phyloP scores from a whole-genome alignment of 192 early-diverging fungal species.

The Diversispora epigaea region DNA sequence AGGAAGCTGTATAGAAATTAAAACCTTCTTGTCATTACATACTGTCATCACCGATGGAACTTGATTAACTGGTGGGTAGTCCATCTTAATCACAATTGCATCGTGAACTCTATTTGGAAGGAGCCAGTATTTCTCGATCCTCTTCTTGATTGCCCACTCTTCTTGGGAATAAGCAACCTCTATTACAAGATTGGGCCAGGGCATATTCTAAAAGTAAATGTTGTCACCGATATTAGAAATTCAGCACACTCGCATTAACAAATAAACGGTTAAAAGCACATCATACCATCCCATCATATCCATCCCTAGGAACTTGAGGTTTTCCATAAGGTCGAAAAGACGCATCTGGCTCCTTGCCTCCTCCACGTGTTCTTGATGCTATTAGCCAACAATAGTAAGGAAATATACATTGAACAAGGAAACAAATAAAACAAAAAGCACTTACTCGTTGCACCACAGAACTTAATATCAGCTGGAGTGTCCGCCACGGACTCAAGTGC shows the following conservation, averaged over 20 bases:
- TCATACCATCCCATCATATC: not conserved
- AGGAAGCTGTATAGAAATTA: not conserved
- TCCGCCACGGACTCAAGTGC: too few relatives aligned
- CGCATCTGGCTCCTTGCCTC: constrained; percentile 9
- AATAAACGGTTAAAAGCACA: not conserved
- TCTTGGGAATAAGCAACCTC: not conserved
- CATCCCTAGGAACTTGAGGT: not conserved
- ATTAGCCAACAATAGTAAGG: too few relatives aligned
- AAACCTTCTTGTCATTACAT: constrained; percentile 9
- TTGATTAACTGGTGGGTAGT: not conserved
- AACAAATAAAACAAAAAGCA: too few relatives aligned
- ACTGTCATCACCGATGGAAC: constrained; percentile 1
- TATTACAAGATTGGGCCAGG: constrained; percentile 12
- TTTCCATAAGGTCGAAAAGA: constrained; percentile 1
- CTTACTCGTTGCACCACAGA: too few relatives aligned
- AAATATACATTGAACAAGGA: too few relatives aligned
- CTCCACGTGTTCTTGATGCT: not conserved
- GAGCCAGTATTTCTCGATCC: constrained; percentile 8
- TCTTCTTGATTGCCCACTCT: not conserved
- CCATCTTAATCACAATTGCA: constrained; percentile 1
- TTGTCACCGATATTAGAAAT: not conserved
- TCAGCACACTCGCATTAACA: not conserved
- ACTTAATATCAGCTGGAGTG: too few relatives aligned
- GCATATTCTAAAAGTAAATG: constrained; percentile 2
- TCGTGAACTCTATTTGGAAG: not conserved